Evolutionary conservation across 495 filamentous ascomycete species (phyloP).

Genomic region (Mycothermus thermophilus): DNA sequence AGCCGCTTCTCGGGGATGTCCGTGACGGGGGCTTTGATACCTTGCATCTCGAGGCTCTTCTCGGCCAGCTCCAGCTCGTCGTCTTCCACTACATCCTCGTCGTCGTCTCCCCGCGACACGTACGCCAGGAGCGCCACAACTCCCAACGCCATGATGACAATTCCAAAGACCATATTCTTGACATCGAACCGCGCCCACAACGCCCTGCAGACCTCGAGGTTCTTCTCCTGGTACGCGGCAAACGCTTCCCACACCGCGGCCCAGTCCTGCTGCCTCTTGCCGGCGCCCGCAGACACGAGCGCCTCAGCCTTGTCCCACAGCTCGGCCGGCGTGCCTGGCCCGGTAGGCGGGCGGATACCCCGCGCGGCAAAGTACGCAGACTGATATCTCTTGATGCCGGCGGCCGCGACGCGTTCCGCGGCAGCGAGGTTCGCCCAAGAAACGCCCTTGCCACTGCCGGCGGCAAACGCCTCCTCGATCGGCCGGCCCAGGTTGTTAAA

Average conservation of each 20-base stretch:
- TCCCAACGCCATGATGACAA: constrained; percentile 52
- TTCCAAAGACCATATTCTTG: constrained; percentile 66
- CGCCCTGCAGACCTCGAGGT: constrained; percentile 62
- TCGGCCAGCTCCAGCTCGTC: constrained; percentile 32
- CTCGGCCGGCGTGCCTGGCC: constrained; percentile 37
- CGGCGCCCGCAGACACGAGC: constrained; percentile 9
- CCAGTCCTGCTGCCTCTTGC: constrained; percentile 20
- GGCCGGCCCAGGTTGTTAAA: constrained; percentile 95
- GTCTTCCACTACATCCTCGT: constrained; percentile 28
- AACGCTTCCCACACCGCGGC: constrained; percentile 42
- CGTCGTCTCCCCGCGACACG: constrained; percentile 39
- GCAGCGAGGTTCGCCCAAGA: constrained; percentile 61
- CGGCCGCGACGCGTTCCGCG: constrained; percentile 63
- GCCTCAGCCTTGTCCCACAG: constrained; percentile 42
- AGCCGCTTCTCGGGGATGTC: constrained; percentile 25
- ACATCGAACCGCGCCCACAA: constrained; percentile 90
- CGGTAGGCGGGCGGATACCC: constrained; percentile 45
- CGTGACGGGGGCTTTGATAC: constrained; percentile 11
- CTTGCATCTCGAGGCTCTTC: constrained; percentile 27
- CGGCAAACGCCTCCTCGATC: constrained; percentile 86
- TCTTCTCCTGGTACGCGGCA: constrained; percentile 61
- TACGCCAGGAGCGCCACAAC: constrained; percentile 57
- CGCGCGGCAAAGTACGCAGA: constrained; percentile 41
- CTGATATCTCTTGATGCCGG: constrained; percentile 85
- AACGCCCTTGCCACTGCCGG: constrained; percentile 46